phyloP scores from a whole-genome alignment of 768 basidiomycete species.

The Lactifluus rugatus region DNA sequence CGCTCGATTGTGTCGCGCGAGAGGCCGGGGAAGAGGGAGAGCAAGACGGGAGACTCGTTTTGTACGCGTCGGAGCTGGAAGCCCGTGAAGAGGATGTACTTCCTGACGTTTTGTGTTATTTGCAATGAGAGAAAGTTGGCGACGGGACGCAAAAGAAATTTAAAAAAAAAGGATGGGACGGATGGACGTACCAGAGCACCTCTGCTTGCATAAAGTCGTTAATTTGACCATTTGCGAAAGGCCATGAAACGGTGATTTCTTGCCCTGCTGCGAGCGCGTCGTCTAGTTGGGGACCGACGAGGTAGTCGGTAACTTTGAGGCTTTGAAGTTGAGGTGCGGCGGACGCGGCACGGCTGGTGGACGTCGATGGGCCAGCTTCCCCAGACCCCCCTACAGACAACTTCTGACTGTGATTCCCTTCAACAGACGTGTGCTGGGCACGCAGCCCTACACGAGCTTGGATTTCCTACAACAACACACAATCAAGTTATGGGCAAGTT shows the following conservation, averaged over 20 bases:
- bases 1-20: slow-evolving; percentile 60
- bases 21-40: slow-evolving; percentile 58
- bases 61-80: slow-evolving; percentile 72
- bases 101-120: slow-evolving; percentile 40
- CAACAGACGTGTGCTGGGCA: slow-evolving; percentile 19
- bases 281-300: slow-evolving; percentile 73
- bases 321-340: slow-evolving; percentile 34
- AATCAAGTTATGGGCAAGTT: background rate
- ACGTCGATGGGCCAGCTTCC: slow-evolving; percentile 29
- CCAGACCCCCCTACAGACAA: slow-evolving; percentile 25
- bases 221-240: slow-evolving; percentile 65
- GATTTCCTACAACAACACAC: slow-evolving; percentile 45
- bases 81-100: slow-evolving; percentile 67
- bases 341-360: slow-evolving; percentile 40
- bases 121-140: too few relatives aligned
- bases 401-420: slow-evolving; percentile 22
- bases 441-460: slow-evolving; percentile 73
- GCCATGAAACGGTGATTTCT: slow-evolving; percentile 71
- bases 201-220: slow-evolving; percentile 79
- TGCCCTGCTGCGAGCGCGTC: slow-evolving; percentile 68
- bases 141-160: too few relatives aligned
- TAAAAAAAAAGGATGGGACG: background rate
- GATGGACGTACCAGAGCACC: slow-evolving; percentile 62
- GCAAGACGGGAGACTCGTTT: slow-evolving; percentile 79
- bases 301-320: slow-evolving; percentile 62